A percentile compares a stretch with the other conserved stretches of the same genome.
These are phyloP conservation scores for Volvox africanus DNA, from an alignment of 139 green algal genomes.

Conservation along the genomic window DNA sequence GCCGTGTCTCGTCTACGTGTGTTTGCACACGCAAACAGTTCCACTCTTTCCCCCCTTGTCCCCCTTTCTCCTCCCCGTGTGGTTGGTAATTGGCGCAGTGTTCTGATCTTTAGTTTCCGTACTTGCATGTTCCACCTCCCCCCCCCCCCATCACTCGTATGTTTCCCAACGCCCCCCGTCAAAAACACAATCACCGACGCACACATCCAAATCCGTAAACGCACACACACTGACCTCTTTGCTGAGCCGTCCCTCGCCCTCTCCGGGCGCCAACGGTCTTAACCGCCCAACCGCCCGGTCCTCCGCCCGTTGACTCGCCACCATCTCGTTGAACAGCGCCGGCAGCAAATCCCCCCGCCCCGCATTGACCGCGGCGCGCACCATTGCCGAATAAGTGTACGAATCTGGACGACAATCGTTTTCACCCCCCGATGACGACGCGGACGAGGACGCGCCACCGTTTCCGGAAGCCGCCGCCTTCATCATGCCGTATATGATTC, in stretches of 20 bases:
- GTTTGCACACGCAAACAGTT: too few species aligned
- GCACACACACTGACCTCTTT: not conserved
- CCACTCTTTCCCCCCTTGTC: too few species aligned
- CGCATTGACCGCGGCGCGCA: slow-evolving; percentile 26
- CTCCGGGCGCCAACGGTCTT: not conserved
- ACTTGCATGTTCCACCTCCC: not conserved
- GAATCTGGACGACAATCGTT: slow-evolving; percentile 48
- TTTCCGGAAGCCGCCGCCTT: not conserved
- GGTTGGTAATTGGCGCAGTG: too few species aligned
- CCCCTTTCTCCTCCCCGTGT: too few species aligned
- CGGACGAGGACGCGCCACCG: not conserved
- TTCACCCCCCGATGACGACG: not conserved
- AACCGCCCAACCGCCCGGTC: slow-evolving; percentile 24
- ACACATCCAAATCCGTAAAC: not conserved
- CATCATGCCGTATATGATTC: slow-evolving; percentile 58
- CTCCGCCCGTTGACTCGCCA: slow-evolving; percentile 21
- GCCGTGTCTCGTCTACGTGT: too few species aligned
- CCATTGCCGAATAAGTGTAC: slow-evolving; percentile 61
- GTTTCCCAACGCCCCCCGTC: not conserved
- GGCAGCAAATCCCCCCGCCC: slow-evolving; percentile 56
- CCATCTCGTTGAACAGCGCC: slow-evolving; percentile 52
- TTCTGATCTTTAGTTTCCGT: too few species aligned
- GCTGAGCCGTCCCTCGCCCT: not conserved
- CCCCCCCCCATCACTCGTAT: not conserved
- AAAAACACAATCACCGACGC: not conserved